Conservation (phyloP, 225 moss, liverwort and hornwort species). For the Neckera pumila region DNA sequence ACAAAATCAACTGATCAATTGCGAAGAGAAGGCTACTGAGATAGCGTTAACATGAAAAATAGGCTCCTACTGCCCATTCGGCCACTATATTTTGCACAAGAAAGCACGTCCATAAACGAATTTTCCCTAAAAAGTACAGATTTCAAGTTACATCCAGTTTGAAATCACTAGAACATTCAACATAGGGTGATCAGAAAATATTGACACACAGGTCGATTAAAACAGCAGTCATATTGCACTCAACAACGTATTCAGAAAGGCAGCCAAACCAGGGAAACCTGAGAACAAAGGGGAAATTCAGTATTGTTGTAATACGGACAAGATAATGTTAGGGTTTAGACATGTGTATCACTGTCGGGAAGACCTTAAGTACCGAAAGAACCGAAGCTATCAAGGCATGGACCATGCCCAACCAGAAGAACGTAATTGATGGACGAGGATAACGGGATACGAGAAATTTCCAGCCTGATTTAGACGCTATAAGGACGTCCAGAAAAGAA, state of each 20-base stretch:
- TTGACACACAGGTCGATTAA: neutral
- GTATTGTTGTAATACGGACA: neutral
- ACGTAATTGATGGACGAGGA: neutral
- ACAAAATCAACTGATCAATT: neutral
- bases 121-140: neutral
- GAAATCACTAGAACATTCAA: neutral
- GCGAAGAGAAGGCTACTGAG: neutral
- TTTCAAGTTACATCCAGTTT: neutral
- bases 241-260: neutral
- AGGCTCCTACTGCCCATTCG: neutral
- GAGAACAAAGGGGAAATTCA: neutral
- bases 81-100: neutral
- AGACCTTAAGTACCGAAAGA: neutral
- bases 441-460: neutral
- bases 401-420: neutral
- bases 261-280: neutral
- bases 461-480: neutral
- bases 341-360: neutral
- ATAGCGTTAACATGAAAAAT: neutral
- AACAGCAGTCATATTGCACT: neutral
- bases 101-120: neutral
- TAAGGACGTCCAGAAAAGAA: neutral
- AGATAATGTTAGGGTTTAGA: constrained; percentile 4
- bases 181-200: neutral
- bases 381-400: neutral